Evolutionary conservation across 768 basidiomycete genomes (phyloP), one percentile per base, ranked within the genome.

Genomic region (Lactarius evosmus): DNA sequence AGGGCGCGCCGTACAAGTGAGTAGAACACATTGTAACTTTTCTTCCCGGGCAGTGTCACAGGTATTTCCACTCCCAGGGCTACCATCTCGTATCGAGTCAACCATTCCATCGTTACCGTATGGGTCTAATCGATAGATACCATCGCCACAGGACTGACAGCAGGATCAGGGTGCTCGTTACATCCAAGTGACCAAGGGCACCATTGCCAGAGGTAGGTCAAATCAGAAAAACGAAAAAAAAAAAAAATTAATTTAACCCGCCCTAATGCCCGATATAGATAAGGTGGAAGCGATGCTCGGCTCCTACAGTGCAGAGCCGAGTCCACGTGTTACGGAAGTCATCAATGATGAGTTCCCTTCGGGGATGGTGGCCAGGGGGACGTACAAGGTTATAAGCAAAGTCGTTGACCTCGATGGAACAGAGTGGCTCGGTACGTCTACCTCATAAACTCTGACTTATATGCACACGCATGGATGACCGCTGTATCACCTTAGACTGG

Each of bases 241-340:
- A n/a, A n/a, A n/a, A n/a, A n/a, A n/a, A n/a, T n/a, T n/a, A n/a
- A 58, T 51, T 25, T 44, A 22, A 30, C 16, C 29, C 53, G 40
- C 50, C 50, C 61, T 60, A 52, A 60, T 57, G 33, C 62, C 60
- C 44, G 30, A 50, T 40, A 19, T 27, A 70, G 96, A 96, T 76
- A 96, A 89, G 74, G 74, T 92, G 70, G 93, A 95, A 72, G 83
- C 89, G 69, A 98, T 98, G 96, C 82, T 98, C 25, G 96, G 96
- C 19, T 95, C 93, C 3, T 97, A 94, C 73, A 90, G 92, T 2
- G 91, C 93, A n/a, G 69, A 78, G 2, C 85, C 82, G 36, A 79
- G 86, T 29, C 72, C 89, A 6, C 89, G 95, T 71, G 76, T 70
- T 68, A 93, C 93, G 76, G 82, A 87, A 70, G 92, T 94, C 74